A percentile compares a stretch with the other conserved stretches of the same genome.
Conservation (phyloP, 169 alveolate species). For the Cryptosporidium bovis region DNA sequence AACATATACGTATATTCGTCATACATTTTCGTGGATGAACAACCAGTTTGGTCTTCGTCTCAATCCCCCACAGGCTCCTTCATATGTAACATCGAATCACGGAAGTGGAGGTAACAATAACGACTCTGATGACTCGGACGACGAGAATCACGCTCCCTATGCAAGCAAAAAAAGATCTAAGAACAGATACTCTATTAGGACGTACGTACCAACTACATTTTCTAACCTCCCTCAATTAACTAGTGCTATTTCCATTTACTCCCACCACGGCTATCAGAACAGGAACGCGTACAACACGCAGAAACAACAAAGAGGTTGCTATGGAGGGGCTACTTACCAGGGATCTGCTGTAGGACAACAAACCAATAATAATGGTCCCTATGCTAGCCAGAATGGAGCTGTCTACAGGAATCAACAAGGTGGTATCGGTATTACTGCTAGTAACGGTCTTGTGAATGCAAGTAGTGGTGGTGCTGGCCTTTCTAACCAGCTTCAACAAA, state of each 20-base stretch:
- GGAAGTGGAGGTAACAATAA: background rate
- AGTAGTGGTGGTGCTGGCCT: background rate
- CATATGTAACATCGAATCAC: conserved; percentile 33
- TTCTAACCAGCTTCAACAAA: background rate
- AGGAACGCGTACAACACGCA: background rate
- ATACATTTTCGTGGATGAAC: conserved; percentile 74
- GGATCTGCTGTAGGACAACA: conserved; percentile 4
- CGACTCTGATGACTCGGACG: conserved; percentile 69
- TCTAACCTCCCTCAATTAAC: conserved; percentile 68
- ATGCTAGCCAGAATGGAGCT: background rate
- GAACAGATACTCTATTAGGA: conserved; percentile 67
- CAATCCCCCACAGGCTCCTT: conserved; percentile 72
- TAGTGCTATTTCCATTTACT: conserved; percentile 66
- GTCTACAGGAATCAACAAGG: conserved; percentile 2
- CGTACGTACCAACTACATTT: conserved; percentile 71
- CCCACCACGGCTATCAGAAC: conserved; percentile 28
- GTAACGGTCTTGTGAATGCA: background rate
- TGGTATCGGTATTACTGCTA: background rate
- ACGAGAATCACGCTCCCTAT: conserved; percentile 65
- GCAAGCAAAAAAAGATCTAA: conserved; percentile 51
- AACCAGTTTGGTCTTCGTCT: conserved; percentile 62
- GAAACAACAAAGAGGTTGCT: conserved; percentile 3
- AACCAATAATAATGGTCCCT: background rate
- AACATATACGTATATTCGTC: conserved; percentile 66
- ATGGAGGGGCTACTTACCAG: background rate